Evolutionary conservation across 1,139 yeast species (phyloP).

Genomic region (Kurtzmaniella quercitrusa): DNA sequence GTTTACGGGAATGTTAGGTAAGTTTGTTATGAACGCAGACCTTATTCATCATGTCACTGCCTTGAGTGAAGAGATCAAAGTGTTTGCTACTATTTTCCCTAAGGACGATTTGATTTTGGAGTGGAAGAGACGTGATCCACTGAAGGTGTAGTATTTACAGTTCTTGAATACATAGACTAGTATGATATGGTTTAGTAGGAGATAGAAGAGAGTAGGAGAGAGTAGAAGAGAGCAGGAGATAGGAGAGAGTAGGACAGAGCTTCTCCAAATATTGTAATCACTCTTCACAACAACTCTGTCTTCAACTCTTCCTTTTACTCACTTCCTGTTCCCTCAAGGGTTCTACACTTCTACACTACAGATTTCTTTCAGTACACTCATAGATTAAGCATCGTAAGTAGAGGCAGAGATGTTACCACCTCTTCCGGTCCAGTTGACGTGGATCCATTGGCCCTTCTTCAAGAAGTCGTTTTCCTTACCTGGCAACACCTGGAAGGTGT

Average conservation of each 20-base stretch:
- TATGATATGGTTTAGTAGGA: no score
- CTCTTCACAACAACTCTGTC: background rate
- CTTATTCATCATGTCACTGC: slow-evolving; percentile 79
- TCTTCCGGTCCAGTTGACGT: slow-evolving; percentile 98
- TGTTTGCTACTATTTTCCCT: slow-evolving; percentile 97
- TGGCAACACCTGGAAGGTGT: slow-evolving; percentile 94
- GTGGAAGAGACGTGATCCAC: slow-evolving; percentile 63
- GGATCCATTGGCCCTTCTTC: slow-evolving; percentile 82
- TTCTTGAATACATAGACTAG: background rate
- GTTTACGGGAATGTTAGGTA: slow-evolving; percentile 86
- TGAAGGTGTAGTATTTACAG: slow-evolving; percentile 6
- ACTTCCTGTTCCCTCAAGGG: no score
- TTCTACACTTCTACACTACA: no score
- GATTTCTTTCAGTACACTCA: background rate
- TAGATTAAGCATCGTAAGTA: slow-evolving; percentile 77
- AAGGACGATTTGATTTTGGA: slow-evolving; percentile 84
- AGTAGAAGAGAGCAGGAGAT: no score
- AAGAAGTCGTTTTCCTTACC: slow-evolving; percentile 72
- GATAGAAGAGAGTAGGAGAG: no score
- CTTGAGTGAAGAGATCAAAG: slow-evolving; percentile 85
- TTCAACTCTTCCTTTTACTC: no score
- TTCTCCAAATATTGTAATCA: background rate
- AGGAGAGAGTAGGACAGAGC: no score
- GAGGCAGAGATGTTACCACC: slow-evolving; percentile 98
- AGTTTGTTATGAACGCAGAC: slow-evolving; percentile 75